phyloP scores from a whole-genome alignment of 2,329 filamentous ascomycete genomes.

The Fusarium xylarioides region DNA sequence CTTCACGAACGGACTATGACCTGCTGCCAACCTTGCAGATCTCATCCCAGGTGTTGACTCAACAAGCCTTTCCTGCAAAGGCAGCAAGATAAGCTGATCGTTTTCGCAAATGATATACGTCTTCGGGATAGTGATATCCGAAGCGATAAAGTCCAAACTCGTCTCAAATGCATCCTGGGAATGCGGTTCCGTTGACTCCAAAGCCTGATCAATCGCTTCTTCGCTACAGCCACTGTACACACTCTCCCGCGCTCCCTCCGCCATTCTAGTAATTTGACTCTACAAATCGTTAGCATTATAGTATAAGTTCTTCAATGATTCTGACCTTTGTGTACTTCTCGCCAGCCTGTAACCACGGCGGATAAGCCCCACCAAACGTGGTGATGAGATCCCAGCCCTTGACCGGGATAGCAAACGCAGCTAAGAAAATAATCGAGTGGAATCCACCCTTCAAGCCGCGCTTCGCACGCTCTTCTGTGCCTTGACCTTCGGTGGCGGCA shows the following conservation, averaged over 20 bases:
- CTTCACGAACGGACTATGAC: constrained; percentile 17
- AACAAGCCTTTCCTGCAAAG: constrained; percentile 12
- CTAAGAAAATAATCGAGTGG: constrained; percentile 2
- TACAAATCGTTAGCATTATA: neutral
- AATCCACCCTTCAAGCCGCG: constrained; percentile 4
- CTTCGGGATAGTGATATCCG: constrained; percentile 7
- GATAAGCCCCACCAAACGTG: constrained; percentile 4
- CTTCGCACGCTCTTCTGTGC: neutral
- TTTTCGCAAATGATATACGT: constrained; percentile 16
- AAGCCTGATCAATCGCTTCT: neutral
- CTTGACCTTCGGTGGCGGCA: neutral
- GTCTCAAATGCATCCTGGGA: constrained; percentile 22
- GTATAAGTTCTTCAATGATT: fast-evolving
- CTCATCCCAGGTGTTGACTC: constrained; percentile 1
- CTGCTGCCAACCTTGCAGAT: neutral
- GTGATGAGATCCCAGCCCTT: constrained; percentile 22
- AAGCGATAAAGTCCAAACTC: constrained; percentile 8
- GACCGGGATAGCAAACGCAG: constrained; percentile 17
- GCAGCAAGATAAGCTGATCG: neutral
- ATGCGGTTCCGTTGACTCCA: constrained; percentile 4
- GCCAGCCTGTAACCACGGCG: neutral
- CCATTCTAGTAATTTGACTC: neutral
- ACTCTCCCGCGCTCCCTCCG: neutral
- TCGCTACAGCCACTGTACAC: neutral
- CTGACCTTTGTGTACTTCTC: constrained; percentile 11